A percentile compares a stretch with the other conserved stretches of the same genome.
Evolutionary conservation across 2,329 filamentous ascomycete genomes (phyloP).

Genomic region (Dactylella cylindrospora): DNA sequence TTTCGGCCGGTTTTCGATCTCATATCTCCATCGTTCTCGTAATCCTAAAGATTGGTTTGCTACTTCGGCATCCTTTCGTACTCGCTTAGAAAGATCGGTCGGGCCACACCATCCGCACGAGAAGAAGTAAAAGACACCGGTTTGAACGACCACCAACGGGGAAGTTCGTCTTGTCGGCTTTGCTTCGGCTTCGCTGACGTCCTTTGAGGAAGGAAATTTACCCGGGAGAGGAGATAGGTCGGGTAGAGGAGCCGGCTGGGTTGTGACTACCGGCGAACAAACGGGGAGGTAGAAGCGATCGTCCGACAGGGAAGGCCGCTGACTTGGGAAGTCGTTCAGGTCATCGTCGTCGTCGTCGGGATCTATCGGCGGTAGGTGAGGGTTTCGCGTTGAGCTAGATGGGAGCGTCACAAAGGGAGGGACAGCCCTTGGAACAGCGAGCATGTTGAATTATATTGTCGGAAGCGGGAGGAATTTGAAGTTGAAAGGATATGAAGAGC

Average conservation of each 20-base stretch:
- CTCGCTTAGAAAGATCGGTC: constrained; percentile 40
- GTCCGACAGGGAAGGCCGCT: constrained; percentile 31
- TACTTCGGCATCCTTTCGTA: constrained; percentile 34
- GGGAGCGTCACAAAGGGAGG: neutral
- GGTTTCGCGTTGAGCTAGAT: constrained; percentile 15
- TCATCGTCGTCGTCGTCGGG: constrained; percentile 8
- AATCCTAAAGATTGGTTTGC: constrained; percentile 31
- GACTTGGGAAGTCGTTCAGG: constrained; percentile 10
- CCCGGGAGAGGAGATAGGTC: constrained; percentile 24
- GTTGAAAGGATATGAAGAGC: too few species aligned
- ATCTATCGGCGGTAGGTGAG: neutral
- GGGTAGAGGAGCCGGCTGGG: constrained; percentile 25
- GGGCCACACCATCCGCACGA: constrained; percentile 42
- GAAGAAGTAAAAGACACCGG: constrained; percentile 44
- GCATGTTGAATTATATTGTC: constrained; percentile 11
- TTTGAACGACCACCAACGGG: constrained; percentile 33
- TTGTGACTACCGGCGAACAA: constrained; percentile 40
- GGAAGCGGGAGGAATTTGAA: neutral
- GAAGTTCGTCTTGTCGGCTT: constrained; percentile 36
- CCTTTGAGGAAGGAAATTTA: constrained; percentile 35
- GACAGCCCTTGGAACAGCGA: constrained; percentile 25
- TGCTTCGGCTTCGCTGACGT: constrained; percentile 23
- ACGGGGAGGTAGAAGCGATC: constrained; percentile 42
- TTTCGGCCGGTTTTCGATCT: constrained; percentile 42
- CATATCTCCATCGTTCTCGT: constrained; percentile 36